Base-by-base conservation (phyloP, 805 yeast genomes). In the Danielozyma ontarioensis region DNA sequence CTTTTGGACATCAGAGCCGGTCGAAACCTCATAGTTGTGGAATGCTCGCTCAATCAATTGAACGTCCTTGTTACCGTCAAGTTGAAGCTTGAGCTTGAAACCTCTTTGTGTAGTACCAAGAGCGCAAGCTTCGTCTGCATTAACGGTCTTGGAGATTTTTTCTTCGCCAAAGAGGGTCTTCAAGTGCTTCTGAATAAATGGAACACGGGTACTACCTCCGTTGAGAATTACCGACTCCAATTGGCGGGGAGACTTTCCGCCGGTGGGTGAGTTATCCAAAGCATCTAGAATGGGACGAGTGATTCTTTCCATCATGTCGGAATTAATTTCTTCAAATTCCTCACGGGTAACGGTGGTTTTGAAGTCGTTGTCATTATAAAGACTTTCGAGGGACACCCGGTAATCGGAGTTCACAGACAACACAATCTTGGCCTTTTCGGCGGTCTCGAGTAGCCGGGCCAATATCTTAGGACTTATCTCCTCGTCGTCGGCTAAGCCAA, bases 41-140 rank as follows among this genome's bases (percentile, higher is more conserved):
- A 71, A 49, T 1, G 79, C 55, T 35, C 71, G 71, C 35, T 85
- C 94, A 21, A 71, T 50, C 3, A 86, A 67, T 16, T 65, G 59
- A 31, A 86, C 70, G 27, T 76, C 77, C 45, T 76, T 42, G 7
- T 41, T 76, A 5, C 83, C 70, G 55, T 78, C 81, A 47, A 78
- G 72, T 25, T 77, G 72, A n/a, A 87, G 76, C 25, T 86, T 64
- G 30, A 77, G 69, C 33, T 55, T 56, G 26, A 87, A 82, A 14
- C 93, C 97, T 43, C 88, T 74, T 25, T 83, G 64, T n/a, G 96
- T 78, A 2, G 94, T 77, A 31, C 98, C 98, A 47, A 85, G 70
- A 11, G 86, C 96, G 33, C 86, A 86, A 28, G 97, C 80, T 63
- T 93, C 98, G 59, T 93, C 98, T 0, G 98, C 93, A 57, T 93